Evolutionary conservation across 1,284 basidiomycete genomes (phyloP).

Genomic region (Butyriboletus appendiculatus): DNA sequence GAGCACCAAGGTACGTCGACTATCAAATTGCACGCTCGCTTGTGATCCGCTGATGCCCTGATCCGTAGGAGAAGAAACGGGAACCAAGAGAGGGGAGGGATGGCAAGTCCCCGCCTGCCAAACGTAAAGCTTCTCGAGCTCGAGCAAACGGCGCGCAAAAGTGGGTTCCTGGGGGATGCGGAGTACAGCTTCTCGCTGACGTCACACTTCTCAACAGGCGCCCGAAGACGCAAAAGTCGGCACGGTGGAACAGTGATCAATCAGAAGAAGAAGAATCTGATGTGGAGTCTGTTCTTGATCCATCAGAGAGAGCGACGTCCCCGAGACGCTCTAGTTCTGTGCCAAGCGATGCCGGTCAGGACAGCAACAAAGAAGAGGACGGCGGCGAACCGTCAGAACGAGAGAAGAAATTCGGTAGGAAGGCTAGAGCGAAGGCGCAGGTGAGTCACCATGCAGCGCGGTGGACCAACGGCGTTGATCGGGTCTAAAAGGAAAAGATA

Average conservation of each 20-base stretch:
- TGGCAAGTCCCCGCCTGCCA: constrained; percentile 37
- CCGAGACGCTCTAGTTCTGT: constrained; percentile 30
- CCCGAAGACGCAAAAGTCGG: constrained; percentile 34
- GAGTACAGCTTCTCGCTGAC: constrained; percentile 8
- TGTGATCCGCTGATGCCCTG: constrained; percentile 1
- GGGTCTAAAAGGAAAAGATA: constrained; percentile 30
- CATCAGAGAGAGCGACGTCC: constrained; percentile 31
- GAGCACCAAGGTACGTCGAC: constrained; percentile 21
- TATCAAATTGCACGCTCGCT: not conserved
- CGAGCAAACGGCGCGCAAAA: constrained; percentile 44
- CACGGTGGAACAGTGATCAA: constrained; percentile 35
- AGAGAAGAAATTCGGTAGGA: constrained; percentile 37
- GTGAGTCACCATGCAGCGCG: constrained; percentile 26
- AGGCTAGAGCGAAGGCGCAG: constrained; percentile 47
- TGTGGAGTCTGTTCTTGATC: constrained; percentile 27
- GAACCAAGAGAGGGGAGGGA: constrained; percentile 30
- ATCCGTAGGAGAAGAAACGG: constrained; percentile 36
- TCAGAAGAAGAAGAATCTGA: constrained; percentile 38
- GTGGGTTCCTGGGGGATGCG: constrained; percentile 30
- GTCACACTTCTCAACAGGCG: constrained; percentile 27
- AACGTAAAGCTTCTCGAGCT: constrained; percentile 43
- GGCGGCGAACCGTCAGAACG: constrained; percentile 33
- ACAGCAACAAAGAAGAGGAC: constrained; percentile 35
- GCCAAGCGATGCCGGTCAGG: constrained; percentile 28
- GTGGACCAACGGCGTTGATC: not conserved